A percentile compares a stretch with the other conserved stretches of the same genome.
phyloP scores from a whole-genome alignment of 208 protist genomes.

The Vickermania spadyakhi region DNA sequence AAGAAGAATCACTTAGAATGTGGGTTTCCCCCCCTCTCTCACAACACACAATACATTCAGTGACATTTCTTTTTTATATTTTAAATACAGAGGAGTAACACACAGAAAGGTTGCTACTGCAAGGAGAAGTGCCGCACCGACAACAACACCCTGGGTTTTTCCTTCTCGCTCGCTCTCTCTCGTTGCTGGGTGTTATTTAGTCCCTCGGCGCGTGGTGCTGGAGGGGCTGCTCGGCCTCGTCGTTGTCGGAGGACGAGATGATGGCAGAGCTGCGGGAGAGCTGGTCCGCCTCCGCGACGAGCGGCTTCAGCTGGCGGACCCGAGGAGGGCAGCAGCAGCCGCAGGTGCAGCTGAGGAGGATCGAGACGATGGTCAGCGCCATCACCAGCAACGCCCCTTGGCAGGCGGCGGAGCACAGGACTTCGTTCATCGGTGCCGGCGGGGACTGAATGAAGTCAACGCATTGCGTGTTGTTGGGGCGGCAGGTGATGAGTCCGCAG shows the following conservation, averaged over 20 bases:
- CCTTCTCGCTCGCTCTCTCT: background rate
- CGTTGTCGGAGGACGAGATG: background rate
- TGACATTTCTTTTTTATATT: no score
- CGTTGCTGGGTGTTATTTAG: constrained; percentile 1
- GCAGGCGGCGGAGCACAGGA: constrained; percentile 55
- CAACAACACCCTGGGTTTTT: no score
- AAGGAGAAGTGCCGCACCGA: no score
- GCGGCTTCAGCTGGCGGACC: constrained; percentile 20
- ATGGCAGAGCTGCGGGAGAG: background rate
- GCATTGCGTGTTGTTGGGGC: constrained; percentile 57
- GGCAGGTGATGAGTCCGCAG: constrained; percentile 51
- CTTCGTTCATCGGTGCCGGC: constrained; percentile 26
- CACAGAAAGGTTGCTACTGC: no score
- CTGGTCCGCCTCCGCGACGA: constrained; percentile 11
- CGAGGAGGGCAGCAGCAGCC: constrained; percentile 31
- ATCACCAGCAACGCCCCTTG: constrained; percentile 36
- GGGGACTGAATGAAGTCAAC: constrained; percentile 43
- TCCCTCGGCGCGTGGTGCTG: background rate
- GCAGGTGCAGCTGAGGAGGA: constrained; percentile 24
- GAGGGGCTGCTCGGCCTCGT: background rate
- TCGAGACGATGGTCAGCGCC: constrained; percentile 34
- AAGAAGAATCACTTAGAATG: no score
- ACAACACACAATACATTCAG: no score
- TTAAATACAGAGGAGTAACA: no score
- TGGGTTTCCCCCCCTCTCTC: no score